phyloP scores from a whole-genome alignment of 176 grass and related monocot genomes.

The Carex myosuroides region DNA sequence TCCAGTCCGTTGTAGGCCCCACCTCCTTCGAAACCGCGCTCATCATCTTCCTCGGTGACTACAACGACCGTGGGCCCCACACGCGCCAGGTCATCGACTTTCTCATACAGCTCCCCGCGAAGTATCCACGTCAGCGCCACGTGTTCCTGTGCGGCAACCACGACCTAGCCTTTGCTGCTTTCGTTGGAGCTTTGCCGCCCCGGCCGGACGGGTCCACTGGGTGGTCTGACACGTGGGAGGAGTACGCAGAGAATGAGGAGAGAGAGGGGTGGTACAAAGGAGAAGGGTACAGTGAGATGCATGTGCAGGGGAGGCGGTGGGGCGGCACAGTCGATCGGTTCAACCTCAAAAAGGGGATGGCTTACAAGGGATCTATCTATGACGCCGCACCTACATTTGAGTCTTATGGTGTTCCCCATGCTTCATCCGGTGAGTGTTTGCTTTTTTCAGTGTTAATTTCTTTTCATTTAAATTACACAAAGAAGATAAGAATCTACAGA shows the following conservation, averaged over 20 bases:
- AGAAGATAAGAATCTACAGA: background rate
- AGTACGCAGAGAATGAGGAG: conserved; percentile 60
- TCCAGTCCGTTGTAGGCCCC: conserved; percentile 34
- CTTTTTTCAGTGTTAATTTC: background rate
- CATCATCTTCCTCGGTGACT: conserved; percentile 93
- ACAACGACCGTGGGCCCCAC: conserved; percentile 69
- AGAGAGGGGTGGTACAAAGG: conserved; percentile 77
- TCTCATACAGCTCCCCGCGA: conserved; percentile 49
- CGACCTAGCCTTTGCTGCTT: conserved; percentile 81
- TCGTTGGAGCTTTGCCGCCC: conserved; percentile 68
- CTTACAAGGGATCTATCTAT: conserved; percentile 74
- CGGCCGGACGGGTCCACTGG: conserved; percentile 38
- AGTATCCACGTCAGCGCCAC: conserved; percentile 58
- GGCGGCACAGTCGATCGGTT: conserved; percentile 53
- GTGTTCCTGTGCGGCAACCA: conserved; percentile 97
- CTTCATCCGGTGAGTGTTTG: conserved; percentile 45
- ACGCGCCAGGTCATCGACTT: conserved; percentile 60
- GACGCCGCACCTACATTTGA: conserved; percentile 74
- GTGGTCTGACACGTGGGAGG: conserved; percentile 64
- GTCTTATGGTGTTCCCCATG: conserved; percentile 75
- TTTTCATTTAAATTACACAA: conserved; percentile 3
- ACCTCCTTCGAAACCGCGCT: conserved; percentile 69
- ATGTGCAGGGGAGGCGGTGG: conserved; percentile 79
- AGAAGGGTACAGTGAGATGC: conserved; percentile 58
- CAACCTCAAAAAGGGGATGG: conserved; percentile 52